Evolutionary conservation across 305 asterid genomes (phyloP), one percentile per base, ranked within the genome.

Genomic region (Fraxinus angustifolia): DNA sequence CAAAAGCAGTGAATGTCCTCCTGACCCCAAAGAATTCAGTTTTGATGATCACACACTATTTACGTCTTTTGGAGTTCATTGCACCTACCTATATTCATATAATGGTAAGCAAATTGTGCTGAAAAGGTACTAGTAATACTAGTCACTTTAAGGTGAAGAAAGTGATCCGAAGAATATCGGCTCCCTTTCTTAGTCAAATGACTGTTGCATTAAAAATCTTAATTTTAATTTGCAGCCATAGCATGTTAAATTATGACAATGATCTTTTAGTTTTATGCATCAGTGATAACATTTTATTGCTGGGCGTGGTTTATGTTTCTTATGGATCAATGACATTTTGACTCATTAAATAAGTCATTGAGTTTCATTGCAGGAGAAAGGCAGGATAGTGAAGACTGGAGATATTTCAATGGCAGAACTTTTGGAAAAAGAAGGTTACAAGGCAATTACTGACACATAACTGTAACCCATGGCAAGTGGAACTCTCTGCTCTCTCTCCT

Each of bases 31-130:
- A 76, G 71, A 96, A 94, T 82, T 88, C 98, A 4, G 90, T 96
- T 80, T 80, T 96, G 92, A 90, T 96, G 97, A 96, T 96, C 89
- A 96, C 99, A 45, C 98, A 96, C 87, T 96, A 94, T 86, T 81
- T 88, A 72, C 92, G 97, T 77, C 92, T 96, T 80, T 82, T 96
- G 87, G 98, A 96, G 80, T 93, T 93, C 88, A 94, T 94, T 80
- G 88, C 89, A 86, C 58, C 58, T 14, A 45, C 17, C 58, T 45
- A 45, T 45, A 45, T 45, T 80, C 99, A 96, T 84, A 81, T 96
- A 76, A 96, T 96, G 98, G 99, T 96, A 91, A 89, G 93, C 84
- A 68, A 77, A 19, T 72, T 56, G n/a, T 82, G 14, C 78, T 80
- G 67, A 35, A 58, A 58, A 58, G 14, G 30, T 5, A 58, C 73